Base-by-base conservation (phyloP, 176 grass and related monocot genomes). In the Pontederia crassipes region DNA sequence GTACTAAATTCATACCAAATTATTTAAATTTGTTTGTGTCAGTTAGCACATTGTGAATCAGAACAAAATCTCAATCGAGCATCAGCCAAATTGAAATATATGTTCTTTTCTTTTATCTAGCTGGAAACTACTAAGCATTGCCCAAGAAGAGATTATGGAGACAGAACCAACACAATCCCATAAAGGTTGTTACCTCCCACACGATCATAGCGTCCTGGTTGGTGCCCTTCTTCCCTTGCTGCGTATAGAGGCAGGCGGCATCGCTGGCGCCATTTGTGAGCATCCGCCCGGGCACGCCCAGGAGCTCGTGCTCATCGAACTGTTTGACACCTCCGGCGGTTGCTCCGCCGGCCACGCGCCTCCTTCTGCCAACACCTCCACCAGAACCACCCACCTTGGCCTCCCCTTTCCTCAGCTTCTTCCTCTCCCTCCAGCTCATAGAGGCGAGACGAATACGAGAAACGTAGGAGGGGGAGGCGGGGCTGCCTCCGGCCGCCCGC, bases 201-300 rank as follows among this genome's bases (percentile, higher is more conserved):
- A 98, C 93, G 70, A 98, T 46, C 93, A 92, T 98, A 59, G 93
- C 87, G 59, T 98, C 93, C 75, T 98, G 65, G 48, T 68, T 68
- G 11, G 51, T 68, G 8, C 65, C 65, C 28, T 68, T 68, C 51
- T 49, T 54, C 6, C 65, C 65, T 28, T 68, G 65, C 65, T 68
- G 65, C 65, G 65, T 68, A 49, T 54, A 68, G 28, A 55, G 65
- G 15, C 51, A 68, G 28, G 51, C 65, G 17, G 12, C 50, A 18
- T 53, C 28, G 65, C 49, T 55, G 28, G 65, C 20, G 48, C 51
- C 51, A 55, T 68, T 68, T 13, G 13, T 17, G 65, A 55, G n/a
- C 65, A 55, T 55, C 27, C 65, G 49, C 2, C 65, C 65, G 7
- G 65, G 65, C 51, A 17, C 29, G 12, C 28, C 1, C 9, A 8